phyloP scores from a whole-genome alignment of 371 early-diverging fungal species.

The Choanephora cucurbitarum region DNA sequence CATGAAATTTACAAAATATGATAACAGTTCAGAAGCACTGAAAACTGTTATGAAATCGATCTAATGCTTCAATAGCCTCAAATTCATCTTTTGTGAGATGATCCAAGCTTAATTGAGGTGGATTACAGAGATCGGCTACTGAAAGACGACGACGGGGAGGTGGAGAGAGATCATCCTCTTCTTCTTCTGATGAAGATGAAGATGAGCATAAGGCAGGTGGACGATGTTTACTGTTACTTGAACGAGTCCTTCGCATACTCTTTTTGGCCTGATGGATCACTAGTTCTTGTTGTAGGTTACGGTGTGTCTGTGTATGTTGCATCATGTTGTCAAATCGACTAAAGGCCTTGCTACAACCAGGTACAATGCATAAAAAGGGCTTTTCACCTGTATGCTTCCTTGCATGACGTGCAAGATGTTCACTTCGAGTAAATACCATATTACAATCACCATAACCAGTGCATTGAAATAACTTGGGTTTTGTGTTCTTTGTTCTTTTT shows the following conservation, averaged over 20 bases:
- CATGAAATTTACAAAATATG: too few species aligned
- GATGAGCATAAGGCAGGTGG: conserved; percentile 1
- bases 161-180: neutral
- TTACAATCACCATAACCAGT: conserved; percentile 49
- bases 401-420: conserved; percentile 48
- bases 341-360: conserved; percentile 40
- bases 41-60: conserved; percentile 21
- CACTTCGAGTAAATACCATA: conserved; percentile 53
- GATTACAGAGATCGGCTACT: neutral
- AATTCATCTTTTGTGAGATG: conserved; percentile 27
- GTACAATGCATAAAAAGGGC: conserved; percentile 47
- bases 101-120: conserved; percentile 1
- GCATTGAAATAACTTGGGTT: conserved; percentile 43
- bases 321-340: conserved; percentile 55
- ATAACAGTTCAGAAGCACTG: too few species aligned
- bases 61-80: conserved; percentile 41
- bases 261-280: neutral
- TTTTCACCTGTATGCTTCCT: conserved; percentile 63
- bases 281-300: neutral
- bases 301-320: conserved; percentile 49
- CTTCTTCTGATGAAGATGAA: neutral
- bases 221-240: neutral
- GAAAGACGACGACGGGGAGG: neutral
- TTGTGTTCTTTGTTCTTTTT: conserved; percentile 11
- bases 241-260: neutral